These are phyloP conservation scores for Fusarium mundagurra DNA, from an alignment of 2,329 filamentous ascomycete species.

Conservation along the genomic window DNA sequence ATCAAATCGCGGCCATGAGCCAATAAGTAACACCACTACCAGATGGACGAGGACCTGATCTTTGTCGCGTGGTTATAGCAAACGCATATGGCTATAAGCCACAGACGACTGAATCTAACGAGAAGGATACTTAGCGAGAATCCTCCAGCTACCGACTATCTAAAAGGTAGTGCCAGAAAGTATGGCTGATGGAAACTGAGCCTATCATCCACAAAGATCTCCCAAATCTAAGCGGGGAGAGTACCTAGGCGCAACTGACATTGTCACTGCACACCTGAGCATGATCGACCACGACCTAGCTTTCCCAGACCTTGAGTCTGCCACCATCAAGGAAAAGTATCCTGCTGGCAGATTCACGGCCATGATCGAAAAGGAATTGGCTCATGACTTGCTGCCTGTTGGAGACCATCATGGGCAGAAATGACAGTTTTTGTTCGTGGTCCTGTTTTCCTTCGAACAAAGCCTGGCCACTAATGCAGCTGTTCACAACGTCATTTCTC, in stretches of 20 bases:
- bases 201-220: not conserved
- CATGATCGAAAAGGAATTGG: too few species aligned
- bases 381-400: too few species aligned
- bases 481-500: not conserved
- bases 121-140: not conserved
- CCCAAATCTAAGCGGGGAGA: not conserved
- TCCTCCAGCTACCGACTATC: not conserved
- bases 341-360: too few species aligned
- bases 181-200: not conserved
- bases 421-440: not conserved
- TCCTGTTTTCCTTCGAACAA: not conserved
- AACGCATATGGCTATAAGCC: not conserved
- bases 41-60: not conserved
- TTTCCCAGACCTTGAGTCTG: too few species aligned
- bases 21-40: not conserved
- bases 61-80: not conserved
- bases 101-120: not conserved
- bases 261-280: too few species aligned
- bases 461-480: not conserved
- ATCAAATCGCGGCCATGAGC: fast-evolving
- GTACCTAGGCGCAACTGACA: too few species aligned
- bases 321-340: too few species aligned
- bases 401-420: not conserved
- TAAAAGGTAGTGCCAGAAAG: not conserved
- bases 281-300: too few species aligned